These are phyloP conservation scores for Geotrichum ghanense DNA, from an alignment of 805 yeast genomes.

Conservation along the genomic window DNA sequence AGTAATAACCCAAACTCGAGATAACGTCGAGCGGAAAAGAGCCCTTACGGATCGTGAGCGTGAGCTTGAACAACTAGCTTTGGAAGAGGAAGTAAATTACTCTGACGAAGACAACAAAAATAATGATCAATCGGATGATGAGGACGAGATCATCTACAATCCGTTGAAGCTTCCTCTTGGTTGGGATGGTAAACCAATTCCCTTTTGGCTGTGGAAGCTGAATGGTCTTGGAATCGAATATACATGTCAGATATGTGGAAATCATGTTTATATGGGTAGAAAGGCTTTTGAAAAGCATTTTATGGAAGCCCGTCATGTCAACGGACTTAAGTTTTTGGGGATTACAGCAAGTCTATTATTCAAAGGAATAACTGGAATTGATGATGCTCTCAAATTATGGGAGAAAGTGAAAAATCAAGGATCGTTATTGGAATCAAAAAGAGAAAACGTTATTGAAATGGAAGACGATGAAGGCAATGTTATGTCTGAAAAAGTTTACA, in stretches of 20 bases:
- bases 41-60: conserved; percentile 65
- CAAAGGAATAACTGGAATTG: conserved; percentile 52
- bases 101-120: conserved; percentile 15
- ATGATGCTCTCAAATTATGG: conserved; percentile 56
- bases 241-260: conserved; percentile 81
- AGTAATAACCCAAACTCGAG: conserved; percentile 38
- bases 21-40: conserved; percentile 51
- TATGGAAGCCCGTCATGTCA: conserved; percentile 51
- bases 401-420: conserved; percentile 30
- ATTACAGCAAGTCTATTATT: conserved; percentile 44
- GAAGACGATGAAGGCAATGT: conserved; percentile 93
- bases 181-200: conserved; percentile 84
- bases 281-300: conserved; percentile 66
- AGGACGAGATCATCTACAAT: conserved; percentile 26
- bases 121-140: conserved; percentile 7
- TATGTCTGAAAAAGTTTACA: conserved; percentile 71
- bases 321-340: conserved; percentile 69
- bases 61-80: conserved; percentile 33
- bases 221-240: conserved; percentile 71
- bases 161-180: conserved; percentile 66
- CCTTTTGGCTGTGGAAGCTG: conserved; percentile 83
- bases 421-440: conserved; percentile 29
- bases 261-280: conserved; percentile 61
- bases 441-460: conserved; percentile 58
- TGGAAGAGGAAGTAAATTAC: conserved; percentile 18